Conservation (phyloP, 257 asterid species). For the Mitragyna speciosa region DNA sequence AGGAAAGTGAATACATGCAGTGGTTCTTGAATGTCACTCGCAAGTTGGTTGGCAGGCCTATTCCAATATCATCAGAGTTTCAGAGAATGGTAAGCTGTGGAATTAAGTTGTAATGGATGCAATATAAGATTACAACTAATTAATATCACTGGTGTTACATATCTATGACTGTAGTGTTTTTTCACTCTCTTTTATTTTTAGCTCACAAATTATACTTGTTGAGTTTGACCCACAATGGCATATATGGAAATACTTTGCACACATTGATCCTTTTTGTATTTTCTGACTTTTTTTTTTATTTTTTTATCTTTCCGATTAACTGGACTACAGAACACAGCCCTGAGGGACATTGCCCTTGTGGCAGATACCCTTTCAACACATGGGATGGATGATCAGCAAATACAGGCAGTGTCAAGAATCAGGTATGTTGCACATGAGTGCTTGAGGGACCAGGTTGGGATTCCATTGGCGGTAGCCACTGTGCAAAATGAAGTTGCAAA, state of each 20-base stretch:
- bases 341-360: conserved; percentile 74
- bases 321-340: conserved; percentile 57
- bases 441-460: conserved; percentile 65
- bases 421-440: conserved; percentile 69
- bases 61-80: conserved; percentile 86
- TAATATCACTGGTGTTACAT: not conserved
- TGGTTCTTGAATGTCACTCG: conserved; percentile 81
- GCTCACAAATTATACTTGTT: not conserved
- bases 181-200: not conserved
- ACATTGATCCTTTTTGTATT: not conserved
- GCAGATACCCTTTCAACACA: conserved; percentile 75
- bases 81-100: conserved; percentile 73
- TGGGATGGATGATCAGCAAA: conserved; percentile 86
- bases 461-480: conserved; percentile 36
- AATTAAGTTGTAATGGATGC: not conserved
- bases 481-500: conserved; percentile 55
- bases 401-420: conserved; percentile 64
- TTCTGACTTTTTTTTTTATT: too few species aligned
- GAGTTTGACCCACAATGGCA: not conserved
- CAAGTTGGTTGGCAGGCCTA: conserved; percentile 79
- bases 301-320: conserved; percentile 15
- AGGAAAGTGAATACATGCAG: conserved; percentile 79
- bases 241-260: not conserved
- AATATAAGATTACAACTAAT: not conserved
- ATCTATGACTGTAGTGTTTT: not conserved